Evolutionary conservation across 805 yeast species (phyloP), one percentile per base, ranked within the genome.

Genomic region (Ogataea neopini): DNA sequence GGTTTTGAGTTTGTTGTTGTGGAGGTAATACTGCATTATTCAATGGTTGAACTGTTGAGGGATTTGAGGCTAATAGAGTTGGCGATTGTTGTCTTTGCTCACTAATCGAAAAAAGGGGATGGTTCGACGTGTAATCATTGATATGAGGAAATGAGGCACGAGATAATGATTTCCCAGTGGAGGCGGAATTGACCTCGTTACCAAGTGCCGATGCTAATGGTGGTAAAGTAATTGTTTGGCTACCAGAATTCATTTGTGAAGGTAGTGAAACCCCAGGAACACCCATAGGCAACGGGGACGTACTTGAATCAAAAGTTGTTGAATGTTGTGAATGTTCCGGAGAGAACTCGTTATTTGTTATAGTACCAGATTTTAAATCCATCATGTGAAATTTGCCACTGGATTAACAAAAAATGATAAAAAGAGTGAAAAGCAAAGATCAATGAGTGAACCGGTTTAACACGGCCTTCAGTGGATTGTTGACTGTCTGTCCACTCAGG

Each of bases 181-280:
- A 8, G 8, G 5, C 25, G 7, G 25, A 22, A 22, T 8, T 22
- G 25, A 14, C 19, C 38, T 14, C 33, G 39, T 11, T 29, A 18
- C 41, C 41, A 5, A 48, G 34, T 4, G 49, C 29, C 15, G 49
- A 48, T 7, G 41, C 39, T 28, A 52, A 41, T 11, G 56, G 51
- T 29, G 56, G 56, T 9, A 52, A 38, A 6, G 52, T 41, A 43
- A 50, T 26, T 7, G 42, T 2, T 7, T 14, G 22, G 6, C 23
- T 5, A 7, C 37, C 37, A 10, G 13, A 7, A 14, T 22, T 17
- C 37, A 34, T 17, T 10, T 36, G 40, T 13, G 40, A 36, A 10
- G 40, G 40, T 26, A 36, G 10, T 10, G 40, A 36, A 9, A 36
- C 40, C 5, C 40, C 40, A 3, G 40, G 15, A 4, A 19, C n/a